Evolutionary conservation across 1,284 basidiomycete species (phyloP), one percentile per base, ranked within the genome.

Genomic region (Puccinia hordei): DNA sequence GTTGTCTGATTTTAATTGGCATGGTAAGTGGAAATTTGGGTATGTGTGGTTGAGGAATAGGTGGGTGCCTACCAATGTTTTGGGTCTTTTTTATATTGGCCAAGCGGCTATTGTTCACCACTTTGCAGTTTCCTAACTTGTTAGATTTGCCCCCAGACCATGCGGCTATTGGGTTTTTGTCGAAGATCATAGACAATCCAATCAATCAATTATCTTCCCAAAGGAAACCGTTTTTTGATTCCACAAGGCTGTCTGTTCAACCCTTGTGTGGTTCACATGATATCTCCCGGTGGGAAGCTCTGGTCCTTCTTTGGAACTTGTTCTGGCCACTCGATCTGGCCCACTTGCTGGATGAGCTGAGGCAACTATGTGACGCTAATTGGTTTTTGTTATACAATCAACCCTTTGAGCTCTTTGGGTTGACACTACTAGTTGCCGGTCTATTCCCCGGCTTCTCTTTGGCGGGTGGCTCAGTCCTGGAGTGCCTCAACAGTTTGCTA

Each of bases 161-260:
- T 73, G 69, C 77, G 12, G 68, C 77, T 8, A 72, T 80, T 15
- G 69, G 77, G 24, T 80, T 80, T 61, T 55, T 69, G 4, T 80
- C 73, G 19, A 69, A 80, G 27, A 65, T 55, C 10, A 73, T 80
- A n/a, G 68, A 80, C 35, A 55, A 72, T 38, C 46, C 77, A 12
- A n/a, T 80, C 19, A 24, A 63, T 27, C 57, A 38, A 30, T 24
- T 51, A 44, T 38, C 66, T 9, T 13, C 13, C 12, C 55, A n/a
- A 15, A 73, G 38, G 24, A 53, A 57, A 63, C 19, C 17, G 24
- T 41, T 27, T 22, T 63, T 80, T 9, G 57, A 73, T 49, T 53
- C 55, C 59, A 61, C 55, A 0, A 30, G 27, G 33, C 9, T 33
- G 8, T 51, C 59, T 41, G 69, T 73, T 44, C 59, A 46, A 53